Base-by-base conservation (phyloP, 169 alveolate species). In the Plasmodium ovale region DNA sequence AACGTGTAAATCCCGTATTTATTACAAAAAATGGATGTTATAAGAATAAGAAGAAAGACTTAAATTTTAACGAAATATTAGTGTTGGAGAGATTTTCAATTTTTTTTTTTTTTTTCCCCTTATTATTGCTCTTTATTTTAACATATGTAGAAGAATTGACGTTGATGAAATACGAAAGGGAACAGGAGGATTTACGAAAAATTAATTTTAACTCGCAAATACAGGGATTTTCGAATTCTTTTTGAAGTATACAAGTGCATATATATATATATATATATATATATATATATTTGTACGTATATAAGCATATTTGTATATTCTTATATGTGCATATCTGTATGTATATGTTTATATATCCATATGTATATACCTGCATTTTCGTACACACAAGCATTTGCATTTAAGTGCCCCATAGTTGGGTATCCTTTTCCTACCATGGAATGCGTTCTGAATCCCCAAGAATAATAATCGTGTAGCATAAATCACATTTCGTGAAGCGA, bases 41-140 rank as follows among this genome's bases (percentile, higher is more conserved):
- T 47, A 47, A 47, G 16, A n/a, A 51, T 72, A 27, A 60, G 10
- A 72, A 72, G 87, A 56, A n/a, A 42, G 73, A 44, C 44, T 42
- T 74, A 31, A 59, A 33, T 74, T 42, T 25, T 72, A 53, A 72
- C 59, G 67, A 59, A 59, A 74, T 25, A 62, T 59, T 67, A 74
- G 88, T 35, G 58, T 65, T 37, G 88, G 71, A 73, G 21, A 73
- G 42, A 60, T 74, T 74, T 74, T 74, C 62, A 33, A 59, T 59
- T 53, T 74, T 74, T 65, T 59, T 59, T 35, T 59, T 73, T 37
- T 60, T 73, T 29, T 64, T 42, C 37, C 29, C 58, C 16, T 73
- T 59, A n/a, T n/a, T 54, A 54, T 7, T 54, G 10, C 64, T n/a
- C 51, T n/a, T 54, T 54, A 54, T 54, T 54, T 54, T 54, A 16